Base-by-base conservation (phyloP, 768 basidiomycete genomes). In the Kondoa subrosea region DNA sequence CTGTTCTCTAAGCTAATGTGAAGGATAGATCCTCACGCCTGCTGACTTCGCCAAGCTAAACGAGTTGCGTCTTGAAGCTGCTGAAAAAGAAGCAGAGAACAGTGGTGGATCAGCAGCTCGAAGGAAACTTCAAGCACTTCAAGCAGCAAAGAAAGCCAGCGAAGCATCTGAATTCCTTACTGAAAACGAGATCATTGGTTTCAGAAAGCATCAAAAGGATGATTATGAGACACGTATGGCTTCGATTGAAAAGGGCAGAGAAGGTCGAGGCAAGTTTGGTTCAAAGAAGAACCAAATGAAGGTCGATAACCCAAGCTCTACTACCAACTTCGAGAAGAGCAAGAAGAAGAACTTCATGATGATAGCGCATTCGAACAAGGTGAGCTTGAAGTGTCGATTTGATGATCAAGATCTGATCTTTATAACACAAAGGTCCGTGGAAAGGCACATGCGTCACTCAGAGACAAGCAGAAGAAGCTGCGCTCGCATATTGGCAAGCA, bases 191-290 rank as follows among this genome's bases (percentile, higher is more conserved):
- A 96, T 99, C 70, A 81, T 96, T 12, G 93, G 95, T 0, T 89
- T 90, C 16, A 84, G 88, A 66, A 96, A 96, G 79, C 93, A 91
- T 80, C 81, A 82, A 34, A 99, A 96, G 78, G 84, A 89, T 1
- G 86, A 88, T 75, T 97, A 97, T 76, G 89, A 88, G 66, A 92
- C 92, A 74, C 86, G 93, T 25, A 83, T 97, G 78, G 92, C 88
- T 2, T 87, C 86, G 4, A 87, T 96, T 70, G 85, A 87, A 75
- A 89, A 90, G 76, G 93, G 93, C 0, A 83, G 92, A 50, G 92
- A 97, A 77, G 93, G 91, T 0, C 82, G 93, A 62, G 92, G 93
- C 31, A 69, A 69, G 65, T 69, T 69, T 60, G 68, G 68, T 2
- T 56, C 34, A 30, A 29, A 29, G 2, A 69, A 69, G 58, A 65